Percentiles rank a stretch among this genome's conserved stretches.
phyloP scores from a whole-genome alignment of 2,329 filamentous ascomycete species.

The Aaosphaeria pasadenensis region DNA sequence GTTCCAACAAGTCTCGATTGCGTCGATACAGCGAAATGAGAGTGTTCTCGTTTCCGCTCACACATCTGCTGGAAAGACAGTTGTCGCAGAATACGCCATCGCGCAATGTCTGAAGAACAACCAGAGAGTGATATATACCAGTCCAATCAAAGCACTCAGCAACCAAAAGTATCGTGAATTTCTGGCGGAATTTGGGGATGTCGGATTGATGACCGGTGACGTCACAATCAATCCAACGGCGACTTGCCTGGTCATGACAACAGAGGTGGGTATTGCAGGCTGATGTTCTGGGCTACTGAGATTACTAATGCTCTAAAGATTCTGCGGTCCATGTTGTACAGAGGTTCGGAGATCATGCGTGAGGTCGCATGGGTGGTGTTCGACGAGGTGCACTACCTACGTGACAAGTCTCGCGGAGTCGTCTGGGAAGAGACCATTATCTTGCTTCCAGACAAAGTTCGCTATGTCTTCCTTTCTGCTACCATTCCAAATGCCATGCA shows the following conservation, averaged over 20 bases:
- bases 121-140: constrained; percentile 98
- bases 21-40: constrained; percentile 93
- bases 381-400: constrained; percentile 98
- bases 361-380: constrained; percentile 99
- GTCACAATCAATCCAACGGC: constrained; percentile 99
- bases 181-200: constrained; percentile 90
- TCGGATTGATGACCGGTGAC: constrained; percentile 97
- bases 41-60: constrained; percentile 96
- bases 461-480: constrained; percentile 96
- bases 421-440: constrained; percentile 99
- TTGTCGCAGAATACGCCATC: constrained; percentile 97
- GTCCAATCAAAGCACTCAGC: constrained; percentile 96
- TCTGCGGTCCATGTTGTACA: constrained; percentile 96
- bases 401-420: constrained; percentile 88
- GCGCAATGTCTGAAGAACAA: constrained; percentile 96
- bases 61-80: constrained; percentile 96
- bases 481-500: constrained; percentile 99
- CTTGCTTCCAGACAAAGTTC: constrained; percentile 93
- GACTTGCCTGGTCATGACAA: constrained; percentile 98
- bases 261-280: constrained; percentile 54
- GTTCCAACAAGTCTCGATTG: constrained; percentile 92
- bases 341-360: constrained; percentile 98
- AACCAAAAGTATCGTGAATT: constrained; percentile 99
- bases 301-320: constrained; percentile 54
- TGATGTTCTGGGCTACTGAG: neutral